Percentiles rank a stretch among this genome's conserved stretches.
phyloP scores from a whole-genome alignment of 1,284 basidiomycete species.

The Sanguinoderma infundibulare region DNA sequence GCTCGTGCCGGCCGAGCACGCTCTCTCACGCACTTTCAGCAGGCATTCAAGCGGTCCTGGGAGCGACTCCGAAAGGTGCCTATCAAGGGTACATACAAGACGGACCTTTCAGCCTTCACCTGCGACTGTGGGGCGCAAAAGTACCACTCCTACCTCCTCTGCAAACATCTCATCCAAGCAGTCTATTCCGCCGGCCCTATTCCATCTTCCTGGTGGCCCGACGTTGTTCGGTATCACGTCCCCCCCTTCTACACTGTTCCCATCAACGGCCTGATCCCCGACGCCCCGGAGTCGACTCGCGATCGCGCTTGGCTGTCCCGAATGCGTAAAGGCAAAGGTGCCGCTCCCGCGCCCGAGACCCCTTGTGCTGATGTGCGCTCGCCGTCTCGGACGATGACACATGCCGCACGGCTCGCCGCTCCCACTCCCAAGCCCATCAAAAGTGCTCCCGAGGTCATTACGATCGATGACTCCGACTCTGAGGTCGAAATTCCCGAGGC shows the following conservation, averaged over 20 bases:
- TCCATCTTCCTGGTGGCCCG: constrained; percentile 16
- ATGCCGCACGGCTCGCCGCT: too few species aligned
- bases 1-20: neutral
- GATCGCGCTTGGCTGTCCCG: too few species aligned
- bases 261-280: too few species aligned
- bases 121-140: constrained; percentile 26
- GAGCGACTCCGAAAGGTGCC: constrained; percentile 1
- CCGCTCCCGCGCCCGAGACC: too few species aligned
- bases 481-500: too few species aligned
- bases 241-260: constrained; percentile 22
- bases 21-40: neutral
- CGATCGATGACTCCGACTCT: too few species aligned
- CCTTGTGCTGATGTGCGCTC: too few species aligned
- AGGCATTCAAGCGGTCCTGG: constrained; percentile 8
- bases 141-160: constrained; percentile 21
- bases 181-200: constrained; percentile 2
- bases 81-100: constrained; percentile 14
- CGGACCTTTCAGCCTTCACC: constrained; percentile 14
- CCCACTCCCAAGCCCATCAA: too few species aligned
- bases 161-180: constrained; percentile 24
- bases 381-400: too few species aligned
- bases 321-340: too few species aligned
- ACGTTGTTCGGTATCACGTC: constrained; percentile 7
- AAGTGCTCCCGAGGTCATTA: too few species aligned
- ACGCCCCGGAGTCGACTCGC: too few species aligned